Evolutionary conservation across 257 asterid species (phyloP).

Genomic region (Plantago elongata): DNA sequence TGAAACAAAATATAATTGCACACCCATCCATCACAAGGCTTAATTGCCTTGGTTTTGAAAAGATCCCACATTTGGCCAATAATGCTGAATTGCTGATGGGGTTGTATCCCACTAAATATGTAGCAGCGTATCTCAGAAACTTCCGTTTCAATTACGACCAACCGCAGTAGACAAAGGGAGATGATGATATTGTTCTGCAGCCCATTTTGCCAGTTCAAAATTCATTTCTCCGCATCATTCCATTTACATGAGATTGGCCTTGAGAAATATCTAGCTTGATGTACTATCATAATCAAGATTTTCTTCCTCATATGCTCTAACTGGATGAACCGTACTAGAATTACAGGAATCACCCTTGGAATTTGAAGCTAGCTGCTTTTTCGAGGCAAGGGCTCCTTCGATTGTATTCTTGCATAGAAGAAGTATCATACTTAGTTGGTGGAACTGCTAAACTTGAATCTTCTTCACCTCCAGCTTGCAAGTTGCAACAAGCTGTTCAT

Average conservation of each 20-base stretch:
- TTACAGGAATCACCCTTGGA: slow-evolving; percentile 45
- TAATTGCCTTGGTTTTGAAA: slow-evolving; percentile 7
- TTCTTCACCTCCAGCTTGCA: slow-evolving; percentile 54
- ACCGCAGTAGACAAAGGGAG: slow-evolving; percentile 69
- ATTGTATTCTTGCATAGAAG: slow-evolving; percentile 21
- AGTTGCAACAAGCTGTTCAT: slow-evolving; percentile 70
- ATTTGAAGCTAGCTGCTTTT: slow-evolving; percentile 32
- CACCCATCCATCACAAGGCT: slow-evolving; percentile 19
- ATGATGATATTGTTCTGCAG: slow-evolving; percentile 50
- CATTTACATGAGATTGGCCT: slow-evolving; percentile 90
- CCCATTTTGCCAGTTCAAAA: slow-evolving; percentile 62
- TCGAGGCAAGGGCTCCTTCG: slow-evolving; percentile 21
- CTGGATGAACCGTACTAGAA: slow-evolving; percentile 62
- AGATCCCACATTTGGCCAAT: slow-evolving; percentile 17
- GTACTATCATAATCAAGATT: slow-evolving; percentile 94
- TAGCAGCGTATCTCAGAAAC: neutral
- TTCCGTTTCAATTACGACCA: slow-evolving; percentile 43
- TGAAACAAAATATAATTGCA: slow-evolving; percentile 28
- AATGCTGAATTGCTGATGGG: slow-evolving; percentile 9
- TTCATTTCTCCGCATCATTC: slow-evolving; percentile 99
- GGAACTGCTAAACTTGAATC: slow-evolving; percentile 30
- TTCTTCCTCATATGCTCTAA: slow-evolving; percentile 65
- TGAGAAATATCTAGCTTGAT: slow-evolving; percentile 75
- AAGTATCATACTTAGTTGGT: slow-evolving; percentile 24
- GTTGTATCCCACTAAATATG: neutral